Conservation (phyloP, 2,329 filamentous ascomycete genomes). For the Fusarium poae region DNA sequence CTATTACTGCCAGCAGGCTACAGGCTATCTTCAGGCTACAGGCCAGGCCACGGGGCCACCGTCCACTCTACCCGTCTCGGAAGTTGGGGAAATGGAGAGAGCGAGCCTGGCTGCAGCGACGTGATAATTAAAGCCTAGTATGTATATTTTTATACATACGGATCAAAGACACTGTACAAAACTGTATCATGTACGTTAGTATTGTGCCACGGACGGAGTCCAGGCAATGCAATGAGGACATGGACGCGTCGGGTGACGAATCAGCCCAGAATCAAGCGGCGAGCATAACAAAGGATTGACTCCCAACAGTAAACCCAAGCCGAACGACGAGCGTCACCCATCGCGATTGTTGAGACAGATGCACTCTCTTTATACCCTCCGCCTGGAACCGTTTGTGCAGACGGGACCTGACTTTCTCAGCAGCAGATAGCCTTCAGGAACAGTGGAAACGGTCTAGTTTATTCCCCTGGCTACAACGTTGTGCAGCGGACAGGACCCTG, state of each 20-base stretch:
- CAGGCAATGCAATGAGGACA: conserved; percentile 31
- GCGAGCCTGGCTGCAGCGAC: neutral
- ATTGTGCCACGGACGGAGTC: conserved; percentile 41
- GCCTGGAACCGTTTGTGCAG: conserved; percentile 20
- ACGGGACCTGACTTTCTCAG: conserved; percentile 24
- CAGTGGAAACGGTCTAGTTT: conserved; percentile 27
- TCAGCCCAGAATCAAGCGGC: conserved; percentile 46
- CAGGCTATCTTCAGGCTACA: too few species aligned
- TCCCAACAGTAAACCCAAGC: conserved; percentile 39
- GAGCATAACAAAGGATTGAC: conserved; percentile 25
- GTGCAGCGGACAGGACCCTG: conserved; percentile 39
- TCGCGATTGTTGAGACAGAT: conserved; percentile 19
- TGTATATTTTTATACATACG: neutral
- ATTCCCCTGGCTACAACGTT: conserved; percentile 38
- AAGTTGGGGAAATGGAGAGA: conserved; percentile 45
- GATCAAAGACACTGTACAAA: conserved; percentile 11
- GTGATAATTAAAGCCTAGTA: neutral
- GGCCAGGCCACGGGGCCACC: conserved; percentile 37
- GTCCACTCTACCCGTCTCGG: conserved; percentile 43
- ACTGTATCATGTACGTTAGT: conserved; percentile 30
- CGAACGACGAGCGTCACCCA: conserved; percentile 26
- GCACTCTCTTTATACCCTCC: conserved; percentile 12
- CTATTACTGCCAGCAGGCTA: neutral
- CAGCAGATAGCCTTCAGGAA: conserved; percentile 31
- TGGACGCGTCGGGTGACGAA: conserved; percentile 47